Base-by-base conservation (phyloP, 768 basidiomycete species). In the Mycena floridula region DNA sequence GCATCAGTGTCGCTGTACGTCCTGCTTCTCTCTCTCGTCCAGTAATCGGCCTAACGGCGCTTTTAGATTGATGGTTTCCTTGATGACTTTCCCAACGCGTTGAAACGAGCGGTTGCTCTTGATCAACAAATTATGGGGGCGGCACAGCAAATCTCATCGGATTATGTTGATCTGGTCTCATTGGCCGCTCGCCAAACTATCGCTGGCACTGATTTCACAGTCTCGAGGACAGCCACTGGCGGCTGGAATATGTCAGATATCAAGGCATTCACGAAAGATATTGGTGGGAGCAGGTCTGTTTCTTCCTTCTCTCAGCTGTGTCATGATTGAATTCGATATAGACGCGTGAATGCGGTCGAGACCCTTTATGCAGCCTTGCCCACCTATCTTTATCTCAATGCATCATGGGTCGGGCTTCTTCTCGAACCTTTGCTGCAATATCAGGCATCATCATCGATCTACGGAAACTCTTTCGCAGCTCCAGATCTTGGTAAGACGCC, bases 401-500 rank as follows among this genome's bases (percentile, higher is more conserved):
- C n/a, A n/a, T n/a, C n/a, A n/a, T n/a, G n/a, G 39, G 46, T 38
- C 7, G 45, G 41, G 25, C 43, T 26, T 5, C 37, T 50, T 7
- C 42, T 59, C 6, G 25, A 39, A 20, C 57, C 57, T 7, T 43
- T 58, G 13, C 40, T 59, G 25, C 37, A 47, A 15, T 58, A 52
- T 38, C 46, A 54, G 39, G 35, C 46, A n/a, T n/a, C n/a, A n/a
- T n/a, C n/a, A n/a, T n/a, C n/a, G n/a, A n/a, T n/a, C n/a, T n/a
- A n/a, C n/a, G n/a, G n/a, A n/a, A n/a, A n/a, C n/a, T n/a, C n/a
- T n/a, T n/a, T n/a, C n/a, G n/a, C n/a, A n/a, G n/a, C n/a, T n/a
- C n/a, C n/a, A n/a, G n/a, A n/a, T n/a, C n/a, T n/a, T n/a, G n/a
- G n/a, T n/a, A n/a, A n/a, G n/a, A n/a, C n/a, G n/a, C n/a, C n/a